These are phyloP conservation scores for Colletotrichum tabaci DNA, from an alignment of 2,329 filamentous ascomycete species.

Conservation along the genomic window DNA sequence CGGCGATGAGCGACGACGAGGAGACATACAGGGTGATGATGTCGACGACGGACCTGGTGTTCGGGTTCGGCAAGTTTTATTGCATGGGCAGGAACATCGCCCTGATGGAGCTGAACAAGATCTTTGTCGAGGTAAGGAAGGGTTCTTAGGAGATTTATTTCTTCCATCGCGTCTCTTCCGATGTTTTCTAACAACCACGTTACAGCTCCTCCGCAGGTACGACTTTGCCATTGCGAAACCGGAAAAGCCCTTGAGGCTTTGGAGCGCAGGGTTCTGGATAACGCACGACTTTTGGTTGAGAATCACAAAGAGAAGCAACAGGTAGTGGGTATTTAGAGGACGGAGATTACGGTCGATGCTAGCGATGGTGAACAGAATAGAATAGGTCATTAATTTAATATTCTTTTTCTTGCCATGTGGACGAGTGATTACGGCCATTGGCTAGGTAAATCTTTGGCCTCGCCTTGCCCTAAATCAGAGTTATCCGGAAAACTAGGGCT, in stretches of 20 bases:
- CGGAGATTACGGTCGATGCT: no score
- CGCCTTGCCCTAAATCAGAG: no score
- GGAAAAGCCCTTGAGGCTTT: constrained; percentile 42
- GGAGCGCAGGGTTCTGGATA: constrained; percentile 45
- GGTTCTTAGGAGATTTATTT: constrained; percentile 41
- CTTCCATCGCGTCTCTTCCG: no score
- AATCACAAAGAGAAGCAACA: constrained; percentile 25
- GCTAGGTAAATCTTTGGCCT: no score
- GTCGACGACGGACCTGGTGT: constrained; percentile 57
- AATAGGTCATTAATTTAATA: no score
- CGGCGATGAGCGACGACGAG: constrained; percentile 48
- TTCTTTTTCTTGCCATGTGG: no score
- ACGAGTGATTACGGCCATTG: no score
- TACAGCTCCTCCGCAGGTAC: constrained; percentile 44
- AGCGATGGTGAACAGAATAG: not conserved
- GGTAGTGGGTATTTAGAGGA: not conserved
- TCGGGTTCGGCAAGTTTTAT: constrained; percentile 58
- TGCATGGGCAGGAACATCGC: constrained; percentile 63
- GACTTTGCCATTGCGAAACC: constrained; percentile 44
- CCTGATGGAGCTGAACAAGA: constrained; percentile 61
- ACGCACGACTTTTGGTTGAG: constrained; percentile 46
- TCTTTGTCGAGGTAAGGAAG: constrained; percentile 57
- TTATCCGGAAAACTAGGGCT: no score
- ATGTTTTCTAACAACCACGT: fast-evolving
- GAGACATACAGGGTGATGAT: constrained; percentile 53